Conservation (phyloP, 257 asterid genomes). For the Solanum pennellii region DNA sequence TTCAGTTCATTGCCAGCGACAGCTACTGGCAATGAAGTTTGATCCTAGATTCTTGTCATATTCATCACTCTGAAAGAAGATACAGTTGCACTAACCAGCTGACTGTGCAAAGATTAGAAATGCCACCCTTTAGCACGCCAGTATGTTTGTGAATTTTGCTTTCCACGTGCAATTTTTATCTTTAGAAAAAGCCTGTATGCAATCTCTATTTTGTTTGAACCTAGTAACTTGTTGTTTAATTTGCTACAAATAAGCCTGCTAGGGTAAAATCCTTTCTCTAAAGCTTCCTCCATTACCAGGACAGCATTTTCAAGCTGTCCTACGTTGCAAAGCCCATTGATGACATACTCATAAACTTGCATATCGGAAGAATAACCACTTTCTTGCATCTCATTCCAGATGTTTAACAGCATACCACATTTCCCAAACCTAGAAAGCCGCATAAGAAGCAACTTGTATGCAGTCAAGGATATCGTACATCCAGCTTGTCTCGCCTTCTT, state of each 20-base stretch:
- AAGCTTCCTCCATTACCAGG: slow-evolving; percentile 61
- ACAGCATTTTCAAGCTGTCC: slow-evolving; percentile 76
- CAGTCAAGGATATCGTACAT: slow-evolving; percentile 47
- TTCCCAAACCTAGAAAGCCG: slow-evolving; percentile 82
- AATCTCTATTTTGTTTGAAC: slow-evolving; percentile 50
- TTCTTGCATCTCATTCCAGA: slow-evolving; percentile 81
- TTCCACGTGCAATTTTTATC: slow-evolving; percentile 51
- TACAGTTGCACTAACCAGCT: neutral
- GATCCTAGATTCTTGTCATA: neutral
- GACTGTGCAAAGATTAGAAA: slow-evolving; percentile 18
- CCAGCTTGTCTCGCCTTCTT: slow-evolving; percentile 70
- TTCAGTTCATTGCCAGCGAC: neutral
- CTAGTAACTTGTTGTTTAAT: slow-evolving; percentile 58
- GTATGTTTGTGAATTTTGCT: slow-evolving; percentile 57
- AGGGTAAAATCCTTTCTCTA: slow-evolving; percentile 58
- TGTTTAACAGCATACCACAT: slow-evolving; percentile 58
- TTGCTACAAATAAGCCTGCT: slow-evolving; percentile 69
- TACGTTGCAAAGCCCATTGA: slow-evolving; percentile 69
- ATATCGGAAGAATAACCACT: slow-evolving; percentile 65
- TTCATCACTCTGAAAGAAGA: neutral
- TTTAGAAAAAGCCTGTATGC: slow-evolving; percentile 68
- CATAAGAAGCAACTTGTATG: slow-evolving; percentile 66
- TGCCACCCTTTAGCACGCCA: slow-evolving; percentile 98
- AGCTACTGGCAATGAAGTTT: neutral
- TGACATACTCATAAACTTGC: slow-evolving; percentile 62